Percentiles rank a stretch among this genome's conserved stretches.
Evolutionary conservation across 129 eudicot species (phyloP).

Genomic region (Chrysanthemum seticuspe): DNA sequence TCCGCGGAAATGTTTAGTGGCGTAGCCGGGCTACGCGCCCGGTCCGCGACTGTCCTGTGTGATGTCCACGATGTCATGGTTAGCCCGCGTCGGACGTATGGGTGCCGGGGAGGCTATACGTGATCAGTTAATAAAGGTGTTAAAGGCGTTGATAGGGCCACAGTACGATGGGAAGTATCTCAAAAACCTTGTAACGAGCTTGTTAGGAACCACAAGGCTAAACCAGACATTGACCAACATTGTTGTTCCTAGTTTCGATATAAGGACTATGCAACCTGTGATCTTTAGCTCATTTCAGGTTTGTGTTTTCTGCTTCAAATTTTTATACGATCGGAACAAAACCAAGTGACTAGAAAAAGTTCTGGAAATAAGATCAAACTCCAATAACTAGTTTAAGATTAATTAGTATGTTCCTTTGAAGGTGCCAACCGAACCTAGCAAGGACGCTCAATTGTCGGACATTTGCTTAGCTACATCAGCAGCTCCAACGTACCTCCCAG

Average conservation of each 20-base stretch:
- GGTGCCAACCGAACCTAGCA: slow-evolving; percentile 35
- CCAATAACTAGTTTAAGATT: background rate
- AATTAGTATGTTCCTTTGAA: slow-evolving; percentile 1
- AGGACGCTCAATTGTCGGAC: slow-evolving; percentile 52
- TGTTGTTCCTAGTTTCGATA: slow-evolving; percentile 51
- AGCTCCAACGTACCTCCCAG: slow-evolving; percentile 41
- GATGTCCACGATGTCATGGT: too few relatives aligned
- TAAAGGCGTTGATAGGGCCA: slow-evolving; percentile 37
- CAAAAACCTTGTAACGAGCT: slow-evolving; percentile 11
- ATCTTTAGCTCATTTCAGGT: slow-evolving; percentile 57
- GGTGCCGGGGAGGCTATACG: too few relatives aligned
- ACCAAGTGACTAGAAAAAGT: too few relatives aligned
- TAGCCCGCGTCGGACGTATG: too few relatives aligned
- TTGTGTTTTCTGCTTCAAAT: background rate
- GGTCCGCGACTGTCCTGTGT: too few relatives aligned
- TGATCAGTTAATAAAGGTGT: slow-evolving; percentile 9
- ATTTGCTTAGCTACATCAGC: slow-evolving; percentile 61
- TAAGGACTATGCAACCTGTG: slow-evolving; percentile 47
- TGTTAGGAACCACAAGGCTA: slow-evolving; percentile 32
- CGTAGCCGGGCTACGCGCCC: too few relatives aligned
- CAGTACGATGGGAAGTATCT: slow-evolving; percentile 49
- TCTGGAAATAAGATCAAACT: too few relatives aligned
- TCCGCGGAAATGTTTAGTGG: too few relatives aligned
- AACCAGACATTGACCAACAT: slow-evolving; percentile 40
- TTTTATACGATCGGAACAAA: background rate